These are phyloP conservation scores for Euphorbia lathyris DNA, from an alignment of 345 rosid species.

Conservation along the genomic window DNA sequence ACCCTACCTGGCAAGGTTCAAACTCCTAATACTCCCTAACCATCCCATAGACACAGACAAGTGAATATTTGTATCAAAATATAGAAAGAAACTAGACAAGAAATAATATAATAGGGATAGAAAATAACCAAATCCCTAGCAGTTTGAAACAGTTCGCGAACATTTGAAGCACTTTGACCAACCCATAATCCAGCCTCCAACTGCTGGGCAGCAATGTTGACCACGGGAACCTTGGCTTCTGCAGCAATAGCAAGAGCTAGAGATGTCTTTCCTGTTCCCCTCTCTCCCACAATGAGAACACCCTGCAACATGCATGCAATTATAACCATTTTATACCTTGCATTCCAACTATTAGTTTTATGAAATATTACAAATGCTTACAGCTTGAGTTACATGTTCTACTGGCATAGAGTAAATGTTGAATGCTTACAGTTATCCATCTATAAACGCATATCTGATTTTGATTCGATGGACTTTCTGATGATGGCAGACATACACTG, in stretches of 20 bases:
- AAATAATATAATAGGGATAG: constrained; percentile 20
- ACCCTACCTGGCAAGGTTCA: background rate
- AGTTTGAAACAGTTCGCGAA: constrained; percentile 94
- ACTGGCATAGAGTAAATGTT: background rate
- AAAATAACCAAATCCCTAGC: constrained; percentile 86
- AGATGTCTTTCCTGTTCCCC: constrained; percentile 95
- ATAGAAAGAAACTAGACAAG: background rate
- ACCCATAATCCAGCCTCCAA: constrained; percentile 98
- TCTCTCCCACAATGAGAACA: constrained; percentile 94
- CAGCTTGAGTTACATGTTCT: constrained; percentile 15
- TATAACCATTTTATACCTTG: background rate
- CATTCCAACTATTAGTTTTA: background rate
- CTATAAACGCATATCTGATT: background rate
- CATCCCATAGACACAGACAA: background rate
- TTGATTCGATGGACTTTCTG: background rate
- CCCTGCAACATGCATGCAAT: constrained; percentile 53
- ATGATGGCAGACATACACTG: background rate
- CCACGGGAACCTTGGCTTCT: constrained; percentile 94
- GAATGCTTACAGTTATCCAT: background rate
- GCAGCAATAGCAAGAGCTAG: constrained; percentile 93
- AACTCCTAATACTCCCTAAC: background rate
- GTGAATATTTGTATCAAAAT: background rate
- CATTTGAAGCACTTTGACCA: constrained; percentile 97
- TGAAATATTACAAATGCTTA: background rate
- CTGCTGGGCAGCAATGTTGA: constrained; percentile 78